Conservation (phyloP, 345 rosid species). For the Eucalyptus erythrocorys region DNA sequence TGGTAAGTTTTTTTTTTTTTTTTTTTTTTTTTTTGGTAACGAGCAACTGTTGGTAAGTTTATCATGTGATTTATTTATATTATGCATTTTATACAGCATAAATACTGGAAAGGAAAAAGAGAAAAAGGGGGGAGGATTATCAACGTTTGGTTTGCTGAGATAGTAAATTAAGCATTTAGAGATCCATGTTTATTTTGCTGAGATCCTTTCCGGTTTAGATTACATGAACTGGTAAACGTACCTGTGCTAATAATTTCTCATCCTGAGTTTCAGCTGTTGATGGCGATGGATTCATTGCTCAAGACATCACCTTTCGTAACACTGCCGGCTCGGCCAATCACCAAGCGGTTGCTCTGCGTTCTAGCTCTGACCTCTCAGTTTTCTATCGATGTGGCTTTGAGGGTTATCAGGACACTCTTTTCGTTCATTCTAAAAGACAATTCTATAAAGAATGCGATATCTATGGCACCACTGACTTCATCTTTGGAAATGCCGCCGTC, state of each 20-base stretch:
- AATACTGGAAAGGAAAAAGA: not conserved
- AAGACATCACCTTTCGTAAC: constrained; percentile 57
- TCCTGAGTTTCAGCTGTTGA: constrained; percentile 29
- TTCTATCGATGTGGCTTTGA: constrained; percentile 51
- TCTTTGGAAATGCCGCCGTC: constrained; percentile 54
- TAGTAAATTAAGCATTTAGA: not conserved
- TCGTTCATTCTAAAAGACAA: constrained; percentile 52
- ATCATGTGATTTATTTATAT: not conserved
- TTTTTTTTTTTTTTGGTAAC: too few relatives aligned
- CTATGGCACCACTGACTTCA: constrained; percentile 51
- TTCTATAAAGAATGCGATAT: constrained; percentile 53
- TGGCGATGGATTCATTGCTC: constrained; percentile 49
- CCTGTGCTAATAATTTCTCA: not conserved
- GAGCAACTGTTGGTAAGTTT: constrained; percentile 81
- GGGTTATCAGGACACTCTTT: constrained; percentile 61
- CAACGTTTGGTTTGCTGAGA: not conserved
- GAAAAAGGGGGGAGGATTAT: not conserved
- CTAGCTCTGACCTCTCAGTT: constrained; percentile 55
- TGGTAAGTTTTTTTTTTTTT: constrained; percentile 73
- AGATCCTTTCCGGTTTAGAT: not conserved
- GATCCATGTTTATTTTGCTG: not conserved
- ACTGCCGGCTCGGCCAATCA: constrained; percentile 45
- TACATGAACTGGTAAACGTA: not conserved
- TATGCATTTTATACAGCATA: not conserved
- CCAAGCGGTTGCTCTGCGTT: constrained; percentile 67